Evolutionary conservation across 1,284 basidiomycete genomes (phyloP), one percentile per base, ranked within the genome.

Genomic region (Rhizopogon parksii): DNA sequence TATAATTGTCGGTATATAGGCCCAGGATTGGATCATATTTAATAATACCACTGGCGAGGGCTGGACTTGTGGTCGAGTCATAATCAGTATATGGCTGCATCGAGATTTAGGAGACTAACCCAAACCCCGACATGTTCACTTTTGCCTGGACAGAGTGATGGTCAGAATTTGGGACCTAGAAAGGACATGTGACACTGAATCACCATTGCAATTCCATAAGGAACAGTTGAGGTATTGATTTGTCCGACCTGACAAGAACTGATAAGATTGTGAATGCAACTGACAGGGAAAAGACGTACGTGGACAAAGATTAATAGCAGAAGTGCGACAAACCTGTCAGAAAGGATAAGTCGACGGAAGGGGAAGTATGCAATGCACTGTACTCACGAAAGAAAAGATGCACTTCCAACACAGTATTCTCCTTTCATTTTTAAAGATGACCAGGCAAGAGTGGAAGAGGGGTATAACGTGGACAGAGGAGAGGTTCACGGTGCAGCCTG

Each of bases 281-380:
- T 46, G 46, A 50, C 51, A 53, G 34, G 2, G 38, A 46, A 40
- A 53, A 52, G 46, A 68, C 82, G 57, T 64, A 86, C 87, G 76
- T 90, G 85, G 58, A 81, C 79, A 68, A 90, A 88, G 56, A 90
- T 87, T 63, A 90, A 75, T 54, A 89, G 71, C 46, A 90, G 58
- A 53, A 88, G 65, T 43, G 87, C 76, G 38, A 73, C 71, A 55
- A 88, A 72, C 38, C 87, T 89, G 52, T 51, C 52, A 50, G 43
- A 57, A 55, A 53, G 57, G 21, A 60, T 70, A 47, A 59, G 59
- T 53, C 27, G 21, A 24, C 21, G 47, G 51, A 53, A 38, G 37
- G 36, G 40, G 32, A 49, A 50, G 24, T 47, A 37, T 21, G 34
- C 36, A 47, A 38, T 50, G 49, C 55, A 19, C 32, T 11, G 11